Conservation (phyloP, 495 filamentous ascomycete species). For the Xylaria sp. region DNA sequence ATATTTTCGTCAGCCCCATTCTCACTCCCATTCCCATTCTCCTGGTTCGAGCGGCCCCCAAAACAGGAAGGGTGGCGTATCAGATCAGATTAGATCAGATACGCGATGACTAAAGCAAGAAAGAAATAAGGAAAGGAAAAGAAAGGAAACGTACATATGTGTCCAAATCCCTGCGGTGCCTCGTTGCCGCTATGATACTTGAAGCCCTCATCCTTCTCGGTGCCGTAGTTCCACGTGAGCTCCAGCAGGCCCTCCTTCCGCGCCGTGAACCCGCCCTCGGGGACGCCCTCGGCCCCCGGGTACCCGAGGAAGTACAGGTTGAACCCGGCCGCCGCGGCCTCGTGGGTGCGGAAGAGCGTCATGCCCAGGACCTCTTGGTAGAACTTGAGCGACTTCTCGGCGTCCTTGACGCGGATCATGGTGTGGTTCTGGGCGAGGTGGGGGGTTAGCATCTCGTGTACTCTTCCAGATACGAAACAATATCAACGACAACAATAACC, state of each 20-base stretch:
- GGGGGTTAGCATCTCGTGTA: background rate
- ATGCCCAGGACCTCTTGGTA: slow-evolving; percentile 93
- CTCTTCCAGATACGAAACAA: too few species aligned
- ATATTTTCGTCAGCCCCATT: slow-evolving; percentile 37
- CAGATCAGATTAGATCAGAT: background rate
- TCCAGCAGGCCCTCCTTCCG: slow-evolving; percentile 84
- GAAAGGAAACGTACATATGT: slow-evolving; percentile 84
- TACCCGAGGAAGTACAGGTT: slow-evolving; percentile 96
- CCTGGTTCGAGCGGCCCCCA: background rate
- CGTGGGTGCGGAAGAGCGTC: slow-evolving; percentile 73
- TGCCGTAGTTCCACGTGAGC: slow-evolving; percentile 96
- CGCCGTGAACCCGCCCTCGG: slow-evolving; percentile 60
- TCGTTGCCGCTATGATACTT: slow-evolving; percentile 93
- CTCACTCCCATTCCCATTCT: background rate
- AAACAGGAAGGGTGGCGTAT: background rate
- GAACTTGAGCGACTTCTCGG: slow-evolving; percentile 82
- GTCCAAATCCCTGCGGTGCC: slow-evolving; percentile 91
- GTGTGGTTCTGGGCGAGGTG: slow-evolving; percentile 72
- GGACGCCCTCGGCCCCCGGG: slow-evolving; percentile 54
- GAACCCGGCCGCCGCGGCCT: slow-evolving; percentile 75
- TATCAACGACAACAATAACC: too few species aligned
- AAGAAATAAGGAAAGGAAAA: too few species aligned
- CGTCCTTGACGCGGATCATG: slow-evolving; percentile 94
- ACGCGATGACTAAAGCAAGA: background rate
- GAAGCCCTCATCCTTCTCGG: slow-evolving; percentile 84